These are phyloP conservation scores for Holtermanniella nyarrowii DNA, from an alignment of 768 basidiomycete genomes.

Conservation along the genomic window DNA sequence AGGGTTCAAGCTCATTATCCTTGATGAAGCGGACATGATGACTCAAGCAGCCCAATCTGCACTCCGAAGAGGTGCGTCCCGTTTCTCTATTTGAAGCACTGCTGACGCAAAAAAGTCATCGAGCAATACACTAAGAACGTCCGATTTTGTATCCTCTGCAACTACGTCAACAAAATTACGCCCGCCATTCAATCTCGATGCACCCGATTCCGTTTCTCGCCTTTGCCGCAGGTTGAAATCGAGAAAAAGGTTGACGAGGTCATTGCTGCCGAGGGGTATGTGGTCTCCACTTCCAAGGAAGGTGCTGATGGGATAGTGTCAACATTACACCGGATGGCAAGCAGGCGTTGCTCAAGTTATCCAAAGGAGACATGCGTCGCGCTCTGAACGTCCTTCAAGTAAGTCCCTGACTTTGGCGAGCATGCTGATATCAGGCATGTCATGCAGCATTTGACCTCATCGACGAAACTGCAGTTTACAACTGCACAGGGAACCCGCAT, in stretches of 20 bases:
- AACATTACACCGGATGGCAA: slow-evolving; percentile 77
- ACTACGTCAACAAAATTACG: slow-evolving; percentile 98
- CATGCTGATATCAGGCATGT: slow-evolving; percentile 51
- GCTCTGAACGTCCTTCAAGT: slow-evolving; percentile 87
- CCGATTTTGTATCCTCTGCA: slow-evolving; percentile 98
- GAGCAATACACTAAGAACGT: slow-evolving; percentile 99
- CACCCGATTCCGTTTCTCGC: slow-evolving; percentile 93
- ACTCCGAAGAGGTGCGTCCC: slow-evolving; percentile 57
- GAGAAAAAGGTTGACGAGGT: slow-evolving; percentile 70
- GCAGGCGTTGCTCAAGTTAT: slow-evolving; percentile 82
- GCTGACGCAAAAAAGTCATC: slow-evolving; percentile 52
- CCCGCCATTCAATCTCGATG: slow-evolving; percentile 98
- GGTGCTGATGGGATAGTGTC: slow-evolving; percentile 49
- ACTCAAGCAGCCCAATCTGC: slow-evolving; percentile 95
- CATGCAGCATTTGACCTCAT: slow-evolving; percentile 88
- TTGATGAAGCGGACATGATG: slow-evolving; percentile 99
- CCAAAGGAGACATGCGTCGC: slow-evolving; percentile 89
- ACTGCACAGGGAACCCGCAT: slow-evolving; percentile 93
- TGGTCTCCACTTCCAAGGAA: slow-evolving; percentile 1
- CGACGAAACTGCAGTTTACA: slow-evolving; percentile 86
- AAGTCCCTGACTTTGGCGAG: not conserved
- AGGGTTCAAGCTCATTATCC: slow-evolving; percentile 92
- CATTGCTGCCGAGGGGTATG: slow-evolving; percentile 73
- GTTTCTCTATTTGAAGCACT: not conserved
- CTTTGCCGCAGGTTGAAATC: slow-evolving; percentile 72